Percentiles rank a stretch among this genome's conserved stretches.
Evolutionary conservation across 805 yeast genomes (phyloP).

Genomic region (Lachancea thermotolerans): DNA sequence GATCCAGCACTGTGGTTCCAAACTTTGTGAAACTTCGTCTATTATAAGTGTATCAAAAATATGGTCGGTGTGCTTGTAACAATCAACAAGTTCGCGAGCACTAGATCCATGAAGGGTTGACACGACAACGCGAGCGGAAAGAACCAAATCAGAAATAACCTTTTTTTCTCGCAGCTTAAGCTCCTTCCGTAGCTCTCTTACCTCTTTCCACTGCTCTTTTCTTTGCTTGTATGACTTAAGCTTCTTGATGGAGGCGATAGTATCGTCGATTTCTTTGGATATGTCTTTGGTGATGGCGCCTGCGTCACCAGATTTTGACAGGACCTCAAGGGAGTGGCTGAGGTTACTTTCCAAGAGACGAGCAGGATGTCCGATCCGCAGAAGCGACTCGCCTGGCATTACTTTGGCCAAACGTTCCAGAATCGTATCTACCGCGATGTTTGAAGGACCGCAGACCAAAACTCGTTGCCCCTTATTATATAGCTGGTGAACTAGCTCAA

Average conservation of each 20-base stretch:
- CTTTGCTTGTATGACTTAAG: conserved; percentile 59
- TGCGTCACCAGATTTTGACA: conserved; percentile 51
- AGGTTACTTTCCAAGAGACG: conserved; percentile 57
- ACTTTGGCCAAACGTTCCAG: conserved; percentile 59
- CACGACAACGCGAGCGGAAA: conserved; percentile 60
- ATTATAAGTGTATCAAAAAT: conserved; percentile 77
- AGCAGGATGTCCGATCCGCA: conserved; percentile 93
- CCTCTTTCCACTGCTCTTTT: conserved; percentile 57
- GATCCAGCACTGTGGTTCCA: conserved; percentile 96
- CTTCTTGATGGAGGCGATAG: conserved; percentile 51
- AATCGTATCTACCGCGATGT: conserved; percentile 86
- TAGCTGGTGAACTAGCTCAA: conserved; percentile 74
- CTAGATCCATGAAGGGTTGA: conserved; percentile 89
- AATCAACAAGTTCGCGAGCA: conserved; percentile 54
- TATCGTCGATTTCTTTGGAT: conserved; percentile 58
- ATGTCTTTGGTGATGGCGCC: conserved; percentile 63
- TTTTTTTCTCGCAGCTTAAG: conserved; percentile 58
- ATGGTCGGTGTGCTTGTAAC: conserved; percentile 34
- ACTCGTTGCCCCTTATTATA: conserved; percentile 50
- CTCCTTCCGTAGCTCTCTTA: conserved; percentile 66
- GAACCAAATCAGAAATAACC: conserved; percentile 50
- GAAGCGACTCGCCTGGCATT: conserved; percentile 42
- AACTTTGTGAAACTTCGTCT: conserved; percentile 91
- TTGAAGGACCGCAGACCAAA: conserved; percentile 90
- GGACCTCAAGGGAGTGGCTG: conserved; percentile 68